phyloP scores from a whole-genome alignment of 305 asterid genomes.

The Fraxinus velutina region DNA sequence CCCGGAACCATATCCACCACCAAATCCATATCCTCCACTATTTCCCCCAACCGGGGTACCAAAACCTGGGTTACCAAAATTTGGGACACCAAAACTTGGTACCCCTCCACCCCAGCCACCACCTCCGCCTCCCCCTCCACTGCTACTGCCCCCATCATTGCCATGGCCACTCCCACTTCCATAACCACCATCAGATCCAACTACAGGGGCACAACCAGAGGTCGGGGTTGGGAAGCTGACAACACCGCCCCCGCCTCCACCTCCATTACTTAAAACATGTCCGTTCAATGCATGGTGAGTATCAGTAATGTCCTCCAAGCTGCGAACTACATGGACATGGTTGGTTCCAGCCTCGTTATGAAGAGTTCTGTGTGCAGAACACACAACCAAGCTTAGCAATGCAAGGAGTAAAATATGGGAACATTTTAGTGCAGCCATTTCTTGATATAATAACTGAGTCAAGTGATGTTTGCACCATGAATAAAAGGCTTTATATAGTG shows the following conservation, averaged over 20 bases:
- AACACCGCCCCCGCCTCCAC: not conserved
- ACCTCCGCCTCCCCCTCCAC: not conserved
- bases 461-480: not conserved
- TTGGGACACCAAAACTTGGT: not conserved
- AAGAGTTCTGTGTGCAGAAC: constrained; percentile 14
- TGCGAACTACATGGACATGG: not conserved
- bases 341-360: not conserved
- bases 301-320: not conserved
- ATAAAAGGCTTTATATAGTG: not conserved
- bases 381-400: constrained; percentile 19
- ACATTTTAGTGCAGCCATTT: constrained; percentile 25
- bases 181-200: not conserved
- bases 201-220: not conserved
- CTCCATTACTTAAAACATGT: not conserved
- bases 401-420: constrained; percentile 6
- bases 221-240: not conserved
- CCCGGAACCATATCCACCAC: not conserved
- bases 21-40: not conserved
- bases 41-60: not conserved
- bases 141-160: not conserved
- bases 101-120: not conserved
- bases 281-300: not conserved
- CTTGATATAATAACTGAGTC: not conserved
- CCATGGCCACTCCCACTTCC: not conserved
- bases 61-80: not conserved